Evolutionary conservation across 371 early-diverging fungal species (phyloP).

Genomic region (Mucor velutinosus): DNA sequence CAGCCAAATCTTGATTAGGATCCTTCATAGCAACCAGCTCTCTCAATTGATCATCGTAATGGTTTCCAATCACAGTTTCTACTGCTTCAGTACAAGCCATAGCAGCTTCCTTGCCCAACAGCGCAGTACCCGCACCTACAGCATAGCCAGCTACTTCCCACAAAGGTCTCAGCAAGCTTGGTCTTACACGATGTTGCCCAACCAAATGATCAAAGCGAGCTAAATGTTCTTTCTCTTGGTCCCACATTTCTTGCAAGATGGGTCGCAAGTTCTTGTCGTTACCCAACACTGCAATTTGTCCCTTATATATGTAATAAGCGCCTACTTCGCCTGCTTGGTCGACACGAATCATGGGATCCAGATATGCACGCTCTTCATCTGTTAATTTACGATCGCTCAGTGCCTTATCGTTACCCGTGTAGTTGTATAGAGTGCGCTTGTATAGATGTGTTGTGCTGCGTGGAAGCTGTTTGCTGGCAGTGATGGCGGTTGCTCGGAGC

Average conservation of each 20-base stretch:
- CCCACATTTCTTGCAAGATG: conserved; percentile 91
- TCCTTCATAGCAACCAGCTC: conserved; percentile 67
- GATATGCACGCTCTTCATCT: conserved; percentile 26
- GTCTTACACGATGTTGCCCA: conserved; percentile 78
- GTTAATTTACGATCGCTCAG: conserved; percentile 24
- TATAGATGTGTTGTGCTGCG: neutral
- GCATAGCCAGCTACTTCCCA: conserved; percentile 90
- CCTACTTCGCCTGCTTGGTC: conserved; percentile 98
- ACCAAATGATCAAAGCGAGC: conserved; percentile 78
- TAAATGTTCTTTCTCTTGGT: conserved; percentile 90
- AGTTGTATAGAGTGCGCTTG: conserved; percentile 10
- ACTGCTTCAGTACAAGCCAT: conserved; percentile 99
- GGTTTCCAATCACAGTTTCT: conserved; percentile 95
- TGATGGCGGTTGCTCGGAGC: neutral
- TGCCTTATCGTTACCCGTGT: neutral
- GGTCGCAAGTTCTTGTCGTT: conserved; percentile 70
- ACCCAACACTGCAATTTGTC: conserved; percentile 87
- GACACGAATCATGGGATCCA: conserved; percentile 82
- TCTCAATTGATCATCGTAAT: conserved; percentile 92
- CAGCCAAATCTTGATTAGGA: conserved; percentile 59
- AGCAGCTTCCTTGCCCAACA: conserved; percentile 92
- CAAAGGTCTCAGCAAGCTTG: conserved; percentile 82
- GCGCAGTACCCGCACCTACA: conserved; percentile 86
- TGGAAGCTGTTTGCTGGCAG: neutral
- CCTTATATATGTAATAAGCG: conserved; percentile 94